Base-by-base conservation (phyloP, 2,329 filamentous ascomycete species). In the Botrytis paeoniae region DNA sequence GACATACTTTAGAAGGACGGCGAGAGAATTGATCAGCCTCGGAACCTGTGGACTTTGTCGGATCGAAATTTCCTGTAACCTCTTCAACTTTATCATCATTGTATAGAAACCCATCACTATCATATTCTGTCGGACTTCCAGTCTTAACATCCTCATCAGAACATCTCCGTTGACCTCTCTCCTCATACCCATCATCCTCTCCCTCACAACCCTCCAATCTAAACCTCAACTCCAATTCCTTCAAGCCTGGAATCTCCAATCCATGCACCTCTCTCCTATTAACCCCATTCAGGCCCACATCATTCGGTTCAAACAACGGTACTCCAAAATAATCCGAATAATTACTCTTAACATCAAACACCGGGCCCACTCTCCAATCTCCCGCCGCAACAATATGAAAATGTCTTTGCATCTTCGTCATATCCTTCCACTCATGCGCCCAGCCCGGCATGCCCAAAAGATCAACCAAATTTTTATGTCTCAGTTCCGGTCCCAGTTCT, bases 301-400 rank as follows among this genome's bases (percentile, higher is more conserved):
- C 68, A 37, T 43, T 32, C 4, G 51, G 70, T 12, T 72, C 70
- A 60, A 72, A 69, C 12, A 72, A 54, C 48, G 62, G 63, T 14
- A 72, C 22, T 3, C 63, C 51, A 61, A 69, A 72, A n/a, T 72
- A 51, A 72, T 41, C 63, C 25, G 70, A 72, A 48, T 69, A 72
- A 12, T 72, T 72, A 10, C 62, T 60, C 18, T 69, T 45, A 3
- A 72, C 25, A 41, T 69, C 70, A 41, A 72, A 72, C n/a, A 25
- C 65, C 10, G 48, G 48, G 18, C 65, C 65, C 65, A 68, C 32
- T 57, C 48, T 29, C 70, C 63, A 72, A 41, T 72, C 51, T 25
- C 63, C 57, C 9, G 57, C 63, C 8, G 70, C 70, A n/a, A 72
- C 70, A 29, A 69, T 69, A 51, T 72, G 63, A 60, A 69, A 72